Base-by-base conservation (phyloP, 805 yeast species). In the Metschnikowia cerradonensis region DNA sequence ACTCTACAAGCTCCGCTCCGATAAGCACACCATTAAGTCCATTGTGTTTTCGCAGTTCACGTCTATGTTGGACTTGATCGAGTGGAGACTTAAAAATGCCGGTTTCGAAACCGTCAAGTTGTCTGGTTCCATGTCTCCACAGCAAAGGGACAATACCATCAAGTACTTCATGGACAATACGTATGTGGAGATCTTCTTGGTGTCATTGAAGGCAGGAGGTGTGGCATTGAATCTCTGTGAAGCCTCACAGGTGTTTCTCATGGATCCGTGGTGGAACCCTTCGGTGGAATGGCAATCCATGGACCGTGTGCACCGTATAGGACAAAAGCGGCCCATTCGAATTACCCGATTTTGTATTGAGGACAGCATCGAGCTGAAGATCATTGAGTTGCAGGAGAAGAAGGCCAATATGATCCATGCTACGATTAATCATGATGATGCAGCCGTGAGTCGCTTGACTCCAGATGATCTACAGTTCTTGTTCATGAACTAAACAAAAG, bases 251-350 rank as follows among this genome's bases (percentile, higher is more conserved):
- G 98, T 94, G 43, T 94, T 94, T 59, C 77, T 94, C 41, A 76
- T 94, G 75, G 99, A 94, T 62, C 98, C 98, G 34, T 94, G 99
- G 99, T 94, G 99, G 98, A 95, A 94, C 65, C 98, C 98, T 1
- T 87, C 96, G 58, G 94, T 92, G 6, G 99, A 94, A 67, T 94
- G 97, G 90, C 99, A 94, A 67, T 86, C 95, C 46, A 96, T 96
- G 68, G 99, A 94, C 68, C 83, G 99, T 71, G 97, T 94, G 20
- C 98, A 94, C 69, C 82, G 99, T 70, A 94, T 94, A 55, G 97
- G 98, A 5, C 99, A 94, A 67, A 88, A 80, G 60, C 72, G 99
- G 57, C 99, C 99, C 0, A 96, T 94, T 8, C 80, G 89, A 55
- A 90, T 94, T 57, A 90, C 96, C 7, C 79, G 97, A 43, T 83